A percentile compares a stretch with the other conserved stretches of the same genome.
phyloP scores from a whole-genome alignment of 2,329 filamentous ascomycete genomes.

The Ascochyta clinopodiicola region DNA sequence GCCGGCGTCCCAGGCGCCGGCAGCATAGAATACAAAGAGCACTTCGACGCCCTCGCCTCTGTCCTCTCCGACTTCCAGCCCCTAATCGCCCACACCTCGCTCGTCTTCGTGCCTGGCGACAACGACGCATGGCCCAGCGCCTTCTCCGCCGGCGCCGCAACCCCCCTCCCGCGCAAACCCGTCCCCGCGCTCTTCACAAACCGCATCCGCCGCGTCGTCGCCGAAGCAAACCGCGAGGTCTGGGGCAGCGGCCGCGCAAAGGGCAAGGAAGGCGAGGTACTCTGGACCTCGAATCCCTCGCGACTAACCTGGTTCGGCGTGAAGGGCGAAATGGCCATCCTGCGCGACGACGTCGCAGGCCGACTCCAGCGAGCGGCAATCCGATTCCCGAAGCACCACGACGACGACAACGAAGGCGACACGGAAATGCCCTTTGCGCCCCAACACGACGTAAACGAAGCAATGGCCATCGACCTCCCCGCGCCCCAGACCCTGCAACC shows the following conservation, averaged over 20 bases:
- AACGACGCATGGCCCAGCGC: constrained; percentile 97
- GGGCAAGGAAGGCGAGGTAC: constrained; percentile 69
- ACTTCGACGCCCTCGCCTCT: constrained; percentile 86
- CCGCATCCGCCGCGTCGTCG: constrained; percentile 80
- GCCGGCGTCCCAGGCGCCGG: constrained; percentile 73
- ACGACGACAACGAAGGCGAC: neutral
- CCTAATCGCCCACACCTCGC: constrained; percentile 79
- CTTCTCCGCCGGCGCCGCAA: constrained; percentile 77
- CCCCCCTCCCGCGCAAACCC: constrained; percentile 70
- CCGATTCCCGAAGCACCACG: constrained; percentile 62
- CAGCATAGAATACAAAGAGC: constrained; percentile 96
- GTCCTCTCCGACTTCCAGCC: constrained; percentile 82
- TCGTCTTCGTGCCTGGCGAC: constrained; percentile 93
- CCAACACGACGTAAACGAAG: constrained; percentile 46
- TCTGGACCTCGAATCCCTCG: constrained; percentile 90
- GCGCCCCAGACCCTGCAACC: constrained; percentile 20
- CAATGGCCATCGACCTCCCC: constrained; percentile 57
- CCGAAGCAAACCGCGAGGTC: constrained; percentile 74
- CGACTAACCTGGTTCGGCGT: constrained; percentile 86
- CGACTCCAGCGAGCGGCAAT: constrained; percentile 80
- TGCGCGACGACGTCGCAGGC: constrained; percentile 84
- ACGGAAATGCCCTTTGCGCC: constrained; percentile 35
- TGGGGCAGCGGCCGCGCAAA: constrained; percentile 53
- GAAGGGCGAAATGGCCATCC: constrained; percentile 83
- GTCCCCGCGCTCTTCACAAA: constrained; percentile 92